phyloP scores from a whole-genome alignment of 139 green algal genomes.

The Spirogloea muscicola region DNA sequence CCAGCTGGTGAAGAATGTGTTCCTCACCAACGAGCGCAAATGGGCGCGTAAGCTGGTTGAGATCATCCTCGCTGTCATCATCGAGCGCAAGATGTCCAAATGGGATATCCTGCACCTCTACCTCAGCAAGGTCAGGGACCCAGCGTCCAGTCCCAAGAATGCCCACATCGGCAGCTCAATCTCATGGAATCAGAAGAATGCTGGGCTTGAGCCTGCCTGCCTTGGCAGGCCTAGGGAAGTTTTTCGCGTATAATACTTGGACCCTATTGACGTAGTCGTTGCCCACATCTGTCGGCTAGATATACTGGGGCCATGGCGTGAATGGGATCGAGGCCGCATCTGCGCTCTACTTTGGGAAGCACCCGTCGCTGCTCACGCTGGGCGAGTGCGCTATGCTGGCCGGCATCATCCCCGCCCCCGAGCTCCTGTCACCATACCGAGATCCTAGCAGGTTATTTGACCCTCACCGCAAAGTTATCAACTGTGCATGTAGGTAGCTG shows the following conservation, averaged over 20 bases:
- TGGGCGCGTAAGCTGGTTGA: constrained; percentile 59
- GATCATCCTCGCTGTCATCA: constrained; percentile 49
- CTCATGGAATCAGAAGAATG: too few relatives aligned
- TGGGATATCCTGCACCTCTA: constrained; percentile 50
- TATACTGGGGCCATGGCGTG: constrained; percentile 63
- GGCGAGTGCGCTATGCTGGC: constrained; percentile 57
- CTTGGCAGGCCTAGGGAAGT: too few relatives aligned
- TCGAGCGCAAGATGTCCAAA: constrained; percentile 58
- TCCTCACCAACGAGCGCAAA: constrained; percentile 53
- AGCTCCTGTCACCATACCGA: constrained; percentile 55
- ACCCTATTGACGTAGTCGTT: too few relatives aligned
- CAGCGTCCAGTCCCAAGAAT: too few relatives aligned
- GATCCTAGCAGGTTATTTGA: constrained; percentile 52
- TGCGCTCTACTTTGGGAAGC: constrained; percentile 61
- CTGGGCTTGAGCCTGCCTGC: too few relatives aligned
- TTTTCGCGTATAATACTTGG: too few relatives aligned
- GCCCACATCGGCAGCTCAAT: too few relatives aligned
- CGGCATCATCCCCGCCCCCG: constrained; percentile 56
- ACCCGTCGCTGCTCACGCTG: constrained; percentile 53
- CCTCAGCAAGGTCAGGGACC: constrained; percentile 48
- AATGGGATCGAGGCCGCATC: constrained; percentile 55
- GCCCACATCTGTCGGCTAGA: constrained; percentile 21
- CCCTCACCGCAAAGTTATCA: too few relatives aligned
- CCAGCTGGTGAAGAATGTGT: constrained; percentile 60
- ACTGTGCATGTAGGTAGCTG: too few relatives aligned